A percentile compares a stretch with the other conserved stretches of the same genome.
These are phyloP conservation scores for Mucor saturninus DNA, from an alignment of 371 early-diverging fungal genomes.

Conservation along the genomic window DNA sequence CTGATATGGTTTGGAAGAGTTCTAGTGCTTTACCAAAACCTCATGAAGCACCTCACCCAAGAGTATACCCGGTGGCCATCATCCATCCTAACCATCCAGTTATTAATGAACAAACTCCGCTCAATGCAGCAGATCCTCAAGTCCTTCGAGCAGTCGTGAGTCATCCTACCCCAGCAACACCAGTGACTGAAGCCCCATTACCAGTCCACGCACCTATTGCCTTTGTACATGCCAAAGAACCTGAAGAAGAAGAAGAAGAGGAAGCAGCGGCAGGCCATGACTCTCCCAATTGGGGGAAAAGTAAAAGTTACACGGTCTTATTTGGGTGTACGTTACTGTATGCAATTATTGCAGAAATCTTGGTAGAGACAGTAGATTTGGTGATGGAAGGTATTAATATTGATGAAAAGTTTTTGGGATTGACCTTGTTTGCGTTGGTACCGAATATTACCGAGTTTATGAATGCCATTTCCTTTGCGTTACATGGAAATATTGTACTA, in stretches of 20 bases:
- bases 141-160: background rate
- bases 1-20: slow-evolving; percentile 78
- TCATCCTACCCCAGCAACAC: background rate
- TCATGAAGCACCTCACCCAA: slow-evolving; percentile 3
- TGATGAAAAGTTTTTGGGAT: slow-evolving; percentile 88
- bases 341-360: slow-evolving; percentile 85
- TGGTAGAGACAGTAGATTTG: slow-evolving; percentile 78
- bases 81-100: slow-evolving; percentile 13
- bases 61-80: slow-evolving; percentile 30
- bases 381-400: slow-evolving; percentile 69
- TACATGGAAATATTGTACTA: slow-evolving; percentile 90
- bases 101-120: slow-evolving; percentile 19
- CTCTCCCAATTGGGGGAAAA: slow-evolving; percentile 89
- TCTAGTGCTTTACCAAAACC: slow-evolving; percentile 4
- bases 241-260: slow-evolving; percentile 65
- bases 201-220: slow-evolving; percentile 17
- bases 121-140: slow-evolving; percentile 5
- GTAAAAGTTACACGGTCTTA: slow-evolving; percentile 80
- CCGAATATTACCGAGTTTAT: slow-evolving; percentile 96
- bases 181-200: background rate
- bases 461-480: slow-evolving; percentile 95
- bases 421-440: slow-evolving; percentile 93
- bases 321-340: slow-evolving; percentile 86
- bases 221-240: slow-evolving; percentile 53
- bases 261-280: slow-evolving; percentile 87